Evolutionary conservation across 352 stramenopile genomes (phyloP).

Genomic region (Pythium vanterpoolii): DNA sequence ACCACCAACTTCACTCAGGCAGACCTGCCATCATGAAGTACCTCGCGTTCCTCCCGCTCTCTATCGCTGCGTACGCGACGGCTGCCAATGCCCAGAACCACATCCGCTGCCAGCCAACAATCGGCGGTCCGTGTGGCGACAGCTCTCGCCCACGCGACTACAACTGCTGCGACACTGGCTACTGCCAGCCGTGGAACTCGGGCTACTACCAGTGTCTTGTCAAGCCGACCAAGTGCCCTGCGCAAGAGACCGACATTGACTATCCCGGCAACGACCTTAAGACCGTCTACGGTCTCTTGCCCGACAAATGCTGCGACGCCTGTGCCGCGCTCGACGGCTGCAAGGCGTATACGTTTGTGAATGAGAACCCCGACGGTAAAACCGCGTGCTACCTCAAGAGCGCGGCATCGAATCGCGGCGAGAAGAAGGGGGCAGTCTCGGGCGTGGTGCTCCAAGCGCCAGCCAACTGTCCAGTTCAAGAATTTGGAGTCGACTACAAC

Average conservation of each 20-base stretch:
- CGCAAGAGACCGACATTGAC: conserved; percentile 43
- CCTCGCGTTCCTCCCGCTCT: not conserved
- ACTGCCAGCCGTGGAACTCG: conserved; percentile 64
- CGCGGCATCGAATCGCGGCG: conserved; percentile 19
- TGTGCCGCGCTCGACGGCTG: conserved; percentile 35
- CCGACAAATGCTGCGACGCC: conserved; percentile 39
- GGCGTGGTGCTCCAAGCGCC: not conserved
- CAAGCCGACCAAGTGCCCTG: conserved; percentile 31
- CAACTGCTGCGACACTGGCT: conserved; percentile 34
- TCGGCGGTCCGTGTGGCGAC: conserved; percentile 39
- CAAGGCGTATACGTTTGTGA: conserved; percentile 56
- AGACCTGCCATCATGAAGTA: conserved; percentile 4
- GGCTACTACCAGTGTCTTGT: conserved; percentile 57
- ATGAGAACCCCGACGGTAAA: conserved; percentile 47
- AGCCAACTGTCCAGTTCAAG: conserved; percentile 2
- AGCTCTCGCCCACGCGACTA: conserved; percentile 26
- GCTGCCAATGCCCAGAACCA: not conserved
- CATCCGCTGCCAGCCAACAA: conserved; percentile 39
- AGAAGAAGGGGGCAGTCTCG: conserved; percentile 28
- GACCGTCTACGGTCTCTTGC: conserved; percentile 36
- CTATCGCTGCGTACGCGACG: not conserved
- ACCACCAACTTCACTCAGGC: not conserved
- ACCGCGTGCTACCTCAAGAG: conserved; percentile 55
- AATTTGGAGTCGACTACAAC: conserved; percentile 9
- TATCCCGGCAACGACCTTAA: conserved; percentile 48